phyloP scores from a whole-genome alignment of 768 basidiomycete genomes.

The Trametes meyenii region DNA sequence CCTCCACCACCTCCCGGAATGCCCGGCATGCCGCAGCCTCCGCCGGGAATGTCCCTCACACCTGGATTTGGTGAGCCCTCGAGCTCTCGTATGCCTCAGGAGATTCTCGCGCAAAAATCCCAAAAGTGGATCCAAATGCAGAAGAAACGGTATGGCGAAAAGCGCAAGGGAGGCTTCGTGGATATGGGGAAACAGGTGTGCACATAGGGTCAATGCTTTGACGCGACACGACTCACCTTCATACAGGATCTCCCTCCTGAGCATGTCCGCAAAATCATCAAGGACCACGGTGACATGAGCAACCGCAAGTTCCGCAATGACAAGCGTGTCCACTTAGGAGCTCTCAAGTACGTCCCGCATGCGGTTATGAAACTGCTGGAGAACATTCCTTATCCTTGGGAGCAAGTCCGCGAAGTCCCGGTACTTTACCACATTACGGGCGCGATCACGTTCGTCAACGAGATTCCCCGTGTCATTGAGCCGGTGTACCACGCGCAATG shows the following conservation, averaged over 20 bases:
- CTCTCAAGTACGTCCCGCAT: constrained; percentile 97
- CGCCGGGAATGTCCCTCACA: constrained; percentile 39
- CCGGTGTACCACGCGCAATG: constrained; percentile 99
- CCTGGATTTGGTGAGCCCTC: constrained; percentile 39
- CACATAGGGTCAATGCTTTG: not conserved
- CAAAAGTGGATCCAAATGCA: constrained; percentile 97
- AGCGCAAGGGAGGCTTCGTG: constrained; percentile 84
- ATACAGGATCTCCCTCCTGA: constrained; percentile 90
- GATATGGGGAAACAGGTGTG: constrained; percentile 93
- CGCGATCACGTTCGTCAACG: constrained; percentile 99
- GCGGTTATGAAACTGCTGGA: constrained; percentile 99
- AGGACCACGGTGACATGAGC: constrained; percentile 99
- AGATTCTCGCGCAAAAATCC: constrained; percentile 86
- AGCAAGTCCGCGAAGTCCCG: constrained; percentile 99
- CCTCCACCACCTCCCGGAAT: constrained; percentile 45
- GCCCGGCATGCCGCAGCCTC: constrained; percentile 38
- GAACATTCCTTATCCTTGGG: constrained; percentile 98
- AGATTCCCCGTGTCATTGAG: constrained; percentile 95
- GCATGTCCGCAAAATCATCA: constrained; percentile 98
- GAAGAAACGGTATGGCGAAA: constrained; percentile 89
- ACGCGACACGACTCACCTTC: constrained; percentile 19
- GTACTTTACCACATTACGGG: constrained; percentile 99
- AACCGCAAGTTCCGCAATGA: constrained; percentile 99
- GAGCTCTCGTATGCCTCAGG: constrained; percentile 52
- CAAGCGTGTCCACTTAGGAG: constrained; percentile 98